phyloP scores from a whole-genome alignment of 371 early-diverging fungal species.

The Conidiobolus incongruus region DNA sequence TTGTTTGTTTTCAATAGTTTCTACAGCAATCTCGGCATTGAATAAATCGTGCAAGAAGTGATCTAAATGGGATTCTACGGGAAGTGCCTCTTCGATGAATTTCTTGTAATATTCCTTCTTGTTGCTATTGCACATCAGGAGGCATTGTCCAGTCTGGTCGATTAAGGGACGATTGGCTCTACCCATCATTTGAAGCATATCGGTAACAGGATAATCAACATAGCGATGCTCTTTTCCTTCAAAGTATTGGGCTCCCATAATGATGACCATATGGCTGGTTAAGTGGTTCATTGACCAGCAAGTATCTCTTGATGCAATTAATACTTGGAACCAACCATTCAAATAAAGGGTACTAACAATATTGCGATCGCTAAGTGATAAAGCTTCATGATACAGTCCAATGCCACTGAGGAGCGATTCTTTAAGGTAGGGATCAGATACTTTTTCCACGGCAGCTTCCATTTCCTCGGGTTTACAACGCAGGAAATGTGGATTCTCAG shows the following conservation, averaged over 20 bases:
- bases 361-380: constrained; percentile 39
- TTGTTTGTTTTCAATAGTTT: constrained; percentile 88
- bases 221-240: constrained; percentile 86
- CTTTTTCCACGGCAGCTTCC: constrained; percentile 25
- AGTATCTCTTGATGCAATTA: constrained; percentile 74
- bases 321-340: constrained; percentile 60
- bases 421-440: constrained; percentile 47
- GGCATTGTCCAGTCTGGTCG: constrained; percentile 53
- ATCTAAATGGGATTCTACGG: constrained; percentile 84
- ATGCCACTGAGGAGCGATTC: constrained; percentile 60
- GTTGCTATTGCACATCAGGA: constrained; percentile 79
- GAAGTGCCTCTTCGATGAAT: constrained; percentile 83
- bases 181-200: constrained; percentile 93
- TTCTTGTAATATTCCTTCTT: constrained; percentile 93
- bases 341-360: constrained; percentile 55
- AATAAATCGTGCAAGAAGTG: constrained; percentile 78
- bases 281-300: constrained; percentile 67
- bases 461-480: constrained; percentile 38
- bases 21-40: constrained; percentile 85
- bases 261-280: constrained; percentile 56
- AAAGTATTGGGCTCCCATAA: constrained; percentile 93
- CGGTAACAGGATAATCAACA: constrained; percentile 81
- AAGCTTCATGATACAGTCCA: constrained; percentile 77
- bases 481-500: constrained; percentile 42
- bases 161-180: constrained; percentile 47